Evolutionary conservation across 1,139 yeast genomes (phyloP), one percentile per base, ranked within the genome.

Genomic region (Yamadazyma conglobata): DNA sequence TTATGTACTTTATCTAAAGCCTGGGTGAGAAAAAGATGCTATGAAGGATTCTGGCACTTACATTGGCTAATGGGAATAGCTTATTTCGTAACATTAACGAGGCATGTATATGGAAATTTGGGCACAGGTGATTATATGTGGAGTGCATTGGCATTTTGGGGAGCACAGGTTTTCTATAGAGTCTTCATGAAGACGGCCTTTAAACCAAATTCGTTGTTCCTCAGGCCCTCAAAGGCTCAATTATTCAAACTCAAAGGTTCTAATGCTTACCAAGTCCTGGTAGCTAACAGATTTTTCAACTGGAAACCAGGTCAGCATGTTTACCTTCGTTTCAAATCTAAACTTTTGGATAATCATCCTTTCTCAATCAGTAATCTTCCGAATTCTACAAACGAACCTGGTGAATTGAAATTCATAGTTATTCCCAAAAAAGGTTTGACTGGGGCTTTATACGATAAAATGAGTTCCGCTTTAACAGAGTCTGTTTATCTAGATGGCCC

Each of bases 281-380:
- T 78, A 12, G 54, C 54, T 14, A 64, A 69, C 33, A 52, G 56
- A 10, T 68, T 62, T 6, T 50, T 68, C 24, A 46, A 47, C 11
- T 77, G 84, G 83, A 44, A 34, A 19, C 78, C 84, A 1, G 84
- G 85, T 15, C 83, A 78, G 43, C 85, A 78, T 50, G 58, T 77
- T 12, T 76, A 61, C 45, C 55, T 78, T 19, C 60, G 81, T 40
- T 66, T 75, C 40, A 56, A 60, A 4, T 47, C 64, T 7, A 62
- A 70, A 38, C 43, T 65, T 17, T 48, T 76, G 24, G 81, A 76
- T 36, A 76, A 71, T 45, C 85, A 78, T 51, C 85, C 85, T 8
- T 78, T 78, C 48, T 75, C 83, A 2, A 65, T 78, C n/a, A 50
- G 72, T 18, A 63, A 73, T 3, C 35, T 57, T 20, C 67, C 64